Conservation (phyloP, 23 red algal species). For the Gracilariopsis chorda region DNA sequence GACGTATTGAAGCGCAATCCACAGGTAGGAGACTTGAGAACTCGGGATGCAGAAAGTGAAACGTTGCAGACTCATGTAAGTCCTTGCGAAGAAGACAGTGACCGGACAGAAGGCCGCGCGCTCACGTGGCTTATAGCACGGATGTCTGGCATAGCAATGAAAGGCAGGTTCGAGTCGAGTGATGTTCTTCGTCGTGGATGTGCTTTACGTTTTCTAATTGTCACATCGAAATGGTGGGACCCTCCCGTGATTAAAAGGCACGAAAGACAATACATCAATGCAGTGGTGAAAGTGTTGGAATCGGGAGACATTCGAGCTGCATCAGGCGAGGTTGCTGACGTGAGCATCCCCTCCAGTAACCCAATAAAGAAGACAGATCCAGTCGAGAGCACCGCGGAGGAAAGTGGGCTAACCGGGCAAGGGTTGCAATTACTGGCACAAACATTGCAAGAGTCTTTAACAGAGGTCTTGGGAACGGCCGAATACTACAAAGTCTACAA, state of each 20-base stretch:
- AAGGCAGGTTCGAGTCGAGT: not conserved
- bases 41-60: not conserved
- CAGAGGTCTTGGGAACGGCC: conserved; percentile 17
- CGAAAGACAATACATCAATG: conserved; percentile 19
- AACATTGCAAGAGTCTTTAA: conserved; percentile 39
- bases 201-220: conserved; percentile 65
- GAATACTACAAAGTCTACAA: conserved; percentile 50
- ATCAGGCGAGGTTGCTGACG: not conserved
- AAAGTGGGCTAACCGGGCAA: not conserved
- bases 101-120: not conserved
- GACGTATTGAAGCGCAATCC: conserved; percentile 29
- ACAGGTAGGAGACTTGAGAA: conserved; percentile 22
- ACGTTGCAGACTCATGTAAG: not conserved
- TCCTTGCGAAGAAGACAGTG: not conserved
- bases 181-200: conserved; percentile 56
- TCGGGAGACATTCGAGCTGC: not conserved
- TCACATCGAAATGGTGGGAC: conserved; percentile 40
- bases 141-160: conserved; percentile 56
- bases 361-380: not conserved
- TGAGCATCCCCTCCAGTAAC: not conserved
- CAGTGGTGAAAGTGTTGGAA: conserved; percentile 35
- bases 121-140: conserved; percentile 59
- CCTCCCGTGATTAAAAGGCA: not conserved
- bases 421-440: conserved; percentile 24
- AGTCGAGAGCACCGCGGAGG: not conserved